phyloP scores from a whole-genome alignment of 805 yeast genomes.

The Candida palmyrensis region DNA sequence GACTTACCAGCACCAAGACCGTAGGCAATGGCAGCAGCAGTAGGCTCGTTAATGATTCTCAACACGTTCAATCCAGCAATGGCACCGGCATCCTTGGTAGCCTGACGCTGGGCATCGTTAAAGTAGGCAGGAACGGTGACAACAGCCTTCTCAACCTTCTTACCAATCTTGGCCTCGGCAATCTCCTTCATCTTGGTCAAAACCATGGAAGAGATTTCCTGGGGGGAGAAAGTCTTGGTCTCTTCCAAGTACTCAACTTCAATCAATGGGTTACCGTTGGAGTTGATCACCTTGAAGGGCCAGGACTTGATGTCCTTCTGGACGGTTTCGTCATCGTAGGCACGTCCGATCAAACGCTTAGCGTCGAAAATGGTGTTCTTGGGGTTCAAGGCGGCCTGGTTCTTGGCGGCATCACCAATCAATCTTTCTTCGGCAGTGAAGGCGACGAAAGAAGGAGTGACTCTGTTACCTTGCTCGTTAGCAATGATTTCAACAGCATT shows the following conservation, averaged over 20 bases:
- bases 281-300: conserved; percentile 43
- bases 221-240: conserved; percentile 43
- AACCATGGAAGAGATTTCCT: conserved; percentile 46
- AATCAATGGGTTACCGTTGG: conserved; percentile 42
- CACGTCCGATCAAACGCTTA: conserved; percentile 56
- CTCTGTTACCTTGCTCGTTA: conserved; percentile 50
- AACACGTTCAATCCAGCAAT: conserved; percentile 46
- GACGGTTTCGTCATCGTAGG: conserved; percentile 53
- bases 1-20: conserved; percentile 77
- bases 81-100: conserved; percentile 50
- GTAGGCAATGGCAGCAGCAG: conserved; percentile 97
- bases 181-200: conserved; percentile 54
- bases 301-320: conserved; percentile 50
- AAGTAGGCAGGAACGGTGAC: conserved; percentile 47
- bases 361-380: conserved; percentile 47
- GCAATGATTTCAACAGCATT: conserved; percentile 47
- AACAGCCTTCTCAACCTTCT: conserved; percentile 55
- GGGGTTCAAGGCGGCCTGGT: conserved; percentile 49
- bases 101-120: conserved; percentile 48
- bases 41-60: conserved; percentile 50
- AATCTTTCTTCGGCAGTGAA: conserved; percentile 45
- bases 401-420: conserved; percentile 49
- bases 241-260: conserved; percentile 45
- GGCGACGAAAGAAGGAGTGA: conserved; percentile 47
- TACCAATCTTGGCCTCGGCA: conserved; percentile 88